Percentiles rank a stretch among this genome's conserved stretches.
Evolutionary conservation across 1,284 basidiomycete species (phyloP).

Genomic region (Ceratobasidium sp.): DNA sequence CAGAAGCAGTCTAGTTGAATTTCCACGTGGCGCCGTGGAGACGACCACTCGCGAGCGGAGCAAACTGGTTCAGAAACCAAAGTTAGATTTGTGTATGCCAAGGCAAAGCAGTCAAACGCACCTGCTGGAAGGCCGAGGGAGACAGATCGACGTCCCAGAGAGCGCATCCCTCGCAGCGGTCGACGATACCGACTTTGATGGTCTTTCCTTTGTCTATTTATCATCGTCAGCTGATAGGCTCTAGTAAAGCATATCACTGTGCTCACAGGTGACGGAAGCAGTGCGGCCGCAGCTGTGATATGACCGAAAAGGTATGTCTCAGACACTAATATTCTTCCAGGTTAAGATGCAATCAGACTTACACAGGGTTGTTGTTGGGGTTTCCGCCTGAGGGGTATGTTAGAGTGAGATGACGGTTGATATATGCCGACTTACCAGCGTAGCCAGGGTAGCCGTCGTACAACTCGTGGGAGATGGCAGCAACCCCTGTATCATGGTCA

Average conservation of each 20-base stretch:
- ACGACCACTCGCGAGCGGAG: slow-evolving; percentile 19
- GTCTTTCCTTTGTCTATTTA: neutral
- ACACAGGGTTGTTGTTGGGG: slow-evolving; percentile 36
- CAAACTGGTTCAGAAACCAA: neutral
- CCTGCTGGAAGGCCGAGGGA: neutral
- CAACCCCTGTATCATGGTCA: neutral
- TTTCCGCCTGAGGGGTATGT: neutral
- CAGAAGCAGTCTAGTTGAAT: slow-evolving; percentile 27
- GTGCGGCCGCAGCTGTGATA: neutral
- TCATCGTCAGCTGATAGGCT: neutral
- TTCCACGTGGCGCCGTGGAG: slow-evolving; percentile 16
- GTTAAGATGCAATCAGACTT: neutral
- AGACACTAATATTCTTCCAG: neutral
- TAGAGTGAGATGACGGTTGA: neutral
- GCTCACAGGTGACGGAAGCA: neutral
- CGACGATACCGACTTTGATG: slow-evolving; percentile 4
- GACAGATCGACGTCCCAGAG: neutral
- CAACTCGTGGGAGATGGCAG: slow-evolving; percentile 25
- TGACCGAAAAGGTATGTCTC: neutral
- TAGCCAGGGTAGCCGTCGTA: slow-evolving; percentile 30
- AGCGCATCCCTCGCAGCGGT: slow-evolving; percentile 21
- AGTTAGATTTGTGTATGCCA: neutral
- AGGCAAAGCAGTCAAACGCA: neutral
- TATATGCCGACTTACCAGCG: neutral
- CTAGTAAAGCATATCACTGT: neutral